These are phyloP conservation scores for Termitomyces titanicus DNA, from an alignment of 768 basidiomycete species.

Conservation along the genomic window DNA sequence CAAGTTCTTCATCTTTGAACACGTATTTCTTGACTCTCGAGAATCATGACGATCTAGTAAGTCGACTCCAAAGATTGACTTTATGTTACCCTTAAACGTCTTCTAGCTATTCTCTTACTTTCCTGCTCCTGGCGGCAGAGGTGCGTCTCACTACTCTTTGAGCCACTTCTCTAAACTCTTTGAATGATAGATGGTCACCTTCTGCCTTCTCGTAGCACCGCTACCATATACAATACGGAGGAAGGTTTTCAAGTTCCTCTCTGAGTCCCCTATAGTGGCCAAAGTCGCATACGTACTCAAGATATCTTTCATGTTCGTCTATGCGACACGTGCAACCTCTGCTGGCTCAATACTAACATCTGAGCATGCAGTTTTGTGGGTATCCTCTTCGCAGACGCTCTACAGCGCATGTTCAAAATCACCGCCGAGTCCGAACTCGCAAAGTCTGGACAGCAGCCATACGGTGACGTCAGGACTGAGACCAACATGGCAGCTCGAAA, in stretches of 20 bases:
- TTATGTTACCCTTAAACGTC: neutral
- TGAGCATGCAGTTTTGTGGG: conserved; percentile 62
- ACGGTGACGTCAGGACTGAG: conserved; percentile 71
- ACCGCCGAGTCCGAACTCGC: conserved; percentile 68
- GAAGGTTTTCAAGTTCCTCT: conserved; percentile 67
- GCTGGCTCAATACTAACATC: neutral
- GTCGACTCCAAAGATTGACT: conserved; percentile 3
- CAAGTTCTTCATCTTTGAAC: neutral
- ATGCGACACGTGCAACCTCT: conserved; percentile 10
- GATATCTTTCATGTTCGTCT: conserved; percentile 84
- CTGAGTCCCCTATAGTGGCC: conserved; percentile 65
- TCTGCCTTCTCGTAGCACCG: conserved; percentile 80
- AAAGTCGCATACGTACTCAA: conserved; percentile 90
- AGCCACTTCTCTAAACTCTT: neutral
- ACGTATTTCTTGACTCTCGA: conserved; percentile 3
- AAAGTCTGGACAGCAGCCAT: conserved; percentile 47
- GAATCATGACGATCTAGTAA: conserved; percentile 46
- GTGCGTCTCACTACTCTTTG: conserved; percentile 24
- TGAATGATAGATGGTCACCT: conserved; percentile 64
- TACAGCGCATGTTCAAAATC: conserved; percentile 89
- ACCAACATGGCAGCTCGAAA: conserved; percentile 89
- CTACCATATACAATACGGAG: conserved; percentile 77
- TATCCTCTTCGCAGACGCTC: conserved; percentile 85
- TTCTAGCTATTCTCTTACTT: conserved; percentile 75
- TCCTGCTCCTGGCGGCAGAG: conserved; percentile 77